Evolutionary conservation across 108 stramenopile species (phyloP).

Genomic region (Cylindrotheca closterium): DNA sequence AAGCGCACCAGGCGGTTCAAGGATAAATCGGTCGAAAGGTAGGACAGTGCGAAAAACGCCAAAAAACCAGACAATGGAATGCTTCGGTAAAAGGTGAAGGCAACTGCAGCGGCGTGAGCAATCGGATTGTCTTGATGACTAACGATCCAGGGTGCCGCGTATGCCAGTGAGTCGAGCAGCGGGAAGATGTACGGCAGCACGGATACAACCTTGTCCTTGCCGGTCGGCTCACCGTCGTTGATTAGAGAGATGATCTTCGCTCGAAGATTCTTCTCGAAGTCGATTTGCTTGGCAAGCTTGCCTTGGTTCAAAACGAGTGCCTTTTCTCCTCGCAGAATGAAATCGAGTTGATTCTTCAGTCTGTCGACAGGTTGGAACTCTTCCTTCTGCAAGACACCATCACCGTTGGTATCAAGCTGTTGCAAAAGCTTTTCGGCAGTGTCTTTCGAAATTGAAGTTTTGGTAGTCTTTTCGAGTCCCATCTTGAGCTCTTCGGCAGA

Average conservation of each 20-base stretch:
- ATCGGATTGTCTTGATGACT: constrained; percentile 50
- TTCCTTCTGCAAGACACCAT: constrained; percentile 55
- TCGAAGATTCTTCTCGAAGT: constrained; percentile 26
- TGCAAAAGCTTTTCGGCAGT: constrained; percentile 49
- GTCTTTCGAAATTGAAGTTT: constrained; percentile 48
- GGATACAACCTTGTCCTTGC: constrained; percentile 43
- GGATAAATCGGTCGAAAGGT: constrained; percentile 45
- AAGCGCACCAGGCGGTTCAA: constrained; percentile 62
- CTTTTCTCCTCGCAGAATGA: constrained; percentile 54
- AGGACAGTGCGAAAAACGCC: constrained; percentile 63
- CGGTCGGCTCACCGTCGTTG: constrained; percentile 55
- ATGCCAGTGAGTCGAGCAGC: constrained; percentile 60
- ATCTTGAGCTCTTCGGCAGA: constrained; percentile 50
- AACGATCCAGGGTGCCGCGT: constrained; percentile 54
- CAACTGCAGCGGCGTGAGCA: constrained; percentile 39
- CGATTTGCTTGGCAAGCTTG: constrained; percentile 39
- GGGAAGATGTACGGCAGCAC: constrained; percentile 65
- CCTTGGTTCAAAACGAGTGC: constrained; percentile 10
- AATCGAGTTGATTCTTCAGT: constrained; percentile 55
- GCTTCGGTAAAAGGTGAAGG: constrained; percentile 42
- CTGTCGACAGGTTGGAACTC: constrained; percentile 51
- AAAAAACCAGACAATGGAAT: constrained; percentile 64
- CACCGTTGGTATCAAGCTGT: constrained; percentile 48
- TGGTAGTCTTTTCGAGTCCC: constrained; percentile 57
- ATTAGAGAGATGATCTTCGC: constrained; percentile 40